phyloP scores from a whole-genome alignment of 2,329 filamentous ascomycete genomes.

The Cladosporium sp. region DNA sequence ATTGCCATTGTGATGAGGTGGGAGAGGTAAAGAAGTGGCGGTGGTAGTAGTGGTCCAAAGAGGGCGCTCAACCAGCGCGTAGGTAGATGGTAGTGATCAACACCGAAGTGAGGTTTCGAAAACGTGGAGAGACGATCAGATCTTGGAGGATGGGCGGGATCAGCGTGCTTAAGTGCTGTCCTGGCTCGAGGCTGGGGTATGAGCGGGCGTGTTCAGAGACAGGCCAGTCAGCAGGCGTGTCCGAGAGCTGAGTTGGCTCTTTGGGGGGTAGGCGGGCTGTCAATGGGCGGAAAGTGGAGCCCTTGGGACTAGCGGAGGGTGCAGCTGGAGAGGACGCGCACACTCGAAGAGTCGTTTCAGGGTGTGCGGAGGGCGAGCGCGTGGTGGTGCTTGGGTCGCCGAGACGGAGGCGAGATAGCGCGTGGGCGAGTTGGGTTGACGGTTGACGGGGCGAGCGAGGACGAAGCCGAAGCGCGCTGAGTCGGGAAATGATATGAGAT shows the following conservation, averaged over 20 bases:
- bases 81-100: slow-evolving; percentile 20
- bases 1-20: slow-evolving; percentile 67
- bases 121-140: slow-evolving; percentile 47
- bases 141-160: slow-evolving; percentile 44
- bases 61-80: slow-evolving; percentile 8
- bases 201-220: slow-evolving; percentile 16
- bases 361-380: slow-evolving; percentile 5
- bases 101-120: slow-evolving; percentile 25
- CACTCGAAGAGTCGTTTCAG: slow-evolving; percentile 7
- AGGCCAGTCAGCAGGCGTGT: slow-evolving; percentile 14
- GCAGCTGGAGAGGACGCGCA: slow-evolving; percentile 13
- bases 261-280: slow-evolving; percentile 20
- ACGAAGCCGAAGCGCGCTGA: slow-evolving; percentile 10
- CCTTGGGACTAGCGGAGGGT: slow-evolving; percentile 22
- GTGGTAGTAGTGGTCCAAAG: neutral
- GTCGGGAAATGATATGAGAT: slow-evolving; percentile 9
- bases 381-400: neutral
- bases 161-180: slow-evolving; percentile 40
- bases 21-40: slow-evolving; percentile 20
- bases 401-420: slow-evolving; percentile 51
- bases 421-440: slow-evolving; percentile 19
- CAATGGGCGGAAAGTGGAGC: slow-evolving; percentile 23
- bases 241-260: slow-evolving; percentile 20
- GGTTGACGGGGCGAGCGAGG: slow-evolving; percentile 4
- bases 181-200: slow-evolving; percentile 25